These are phyloP conservation scores for Hericium rajendrae DNA, from an alignment of 768 basidiomycete species.

Conservation along the genomic window DNA sequence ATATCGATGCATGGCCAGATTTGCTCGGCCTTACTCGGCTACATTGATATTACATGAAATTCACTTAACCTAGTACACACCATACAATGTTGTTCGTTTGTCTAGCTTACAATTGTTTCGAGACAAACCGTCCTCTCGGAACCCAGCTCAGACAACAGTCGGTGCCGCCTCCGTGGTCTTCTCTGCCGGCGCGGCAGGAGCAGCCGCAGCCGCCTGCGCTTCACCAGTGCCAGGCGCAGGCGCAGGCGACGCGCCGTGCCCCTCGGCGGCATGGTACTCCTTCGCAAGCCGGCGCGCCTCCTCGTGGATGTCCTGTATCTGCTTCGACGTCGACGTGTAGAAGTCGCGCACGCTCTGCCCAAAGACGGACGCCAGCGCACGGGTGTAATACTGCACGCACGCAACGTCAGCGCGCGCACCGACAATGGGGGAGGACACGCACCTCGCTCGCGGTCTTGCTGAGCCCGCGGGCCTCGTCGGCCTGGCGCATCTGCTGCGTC, in stretches of 20 bases:
- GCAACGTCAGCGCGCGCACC: background rate
- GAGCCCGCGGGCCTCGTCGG: constrained; percentile 79
- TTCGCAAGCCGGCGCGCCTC: constrained; percentile 79
- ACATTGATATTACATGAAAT: too few relatives aligned
- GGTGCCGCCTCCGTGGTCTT: constrained; percentile 5
- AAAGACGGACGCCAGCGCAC: constrained; percentile 63
- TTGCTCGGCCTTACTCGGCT: too few relatives aligned
- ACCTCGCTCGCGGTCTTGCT: constrained; percentile 63
- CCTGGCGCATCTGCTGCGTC: constrained; percentile 54
- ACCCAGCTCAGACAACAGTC: background rate
- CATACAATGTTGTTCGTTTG: too few relatives aligned
- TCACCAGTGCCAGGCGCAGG: too few relatives aligned
- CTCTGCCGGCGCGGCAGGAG: background rate
- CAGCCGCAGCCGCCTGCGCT: background rate
- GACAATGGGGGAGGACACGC: constrained; percentile 8
- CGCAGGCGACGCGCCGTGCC: background rate
- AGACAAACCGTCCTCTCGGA: too few relatives aligned
- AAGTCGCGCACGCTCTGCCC: constrained; percentile 72
- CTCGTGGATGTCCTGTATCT: constrained; percentile 85
- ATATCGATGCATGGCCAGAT: too few relatives aligned
- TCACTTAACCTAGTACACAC: too few relatives aligned
- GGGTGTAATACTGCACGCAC: constrained; percentile 57
- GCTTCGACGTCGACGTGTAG: constrained; percentile 85
- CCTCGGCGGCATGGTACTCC: constrained; percentile 35
- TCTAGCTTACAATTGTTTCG: too few relatives aligned